A percentile compares a stretch with the other conserved stretches of the same genome.
Conservation (phyloP, 306 rosid genomes). For the Glycyrrhiza uralensis region DNA sequence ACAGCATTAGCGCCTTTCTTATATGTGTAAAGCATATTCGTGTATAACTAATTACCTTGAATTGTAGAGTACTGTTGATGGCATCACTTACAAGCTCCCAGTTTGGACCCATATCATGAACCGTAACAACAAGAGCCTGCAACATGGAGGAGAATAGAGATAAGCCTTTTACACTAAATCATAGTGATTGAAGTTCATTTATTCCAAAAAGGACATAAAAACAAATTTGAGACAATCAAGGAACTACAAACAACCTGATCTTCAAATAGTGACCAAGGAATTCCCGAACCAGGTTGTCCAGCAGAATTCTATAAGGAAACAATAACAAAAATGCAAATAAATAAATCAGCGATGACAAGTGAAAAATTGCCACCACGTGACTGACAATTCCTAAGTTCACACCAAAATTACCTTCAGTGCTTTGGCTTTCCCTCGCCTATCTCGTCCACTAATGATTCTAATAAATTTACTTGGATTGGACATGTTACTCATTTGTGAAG, state of each 20-base stretch:
- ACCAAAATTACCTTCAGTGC: constrained; percentile 63
- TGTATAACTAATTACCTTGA: constrained; percentile 63
- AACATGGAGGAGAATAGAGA: constrained; percentile 18
- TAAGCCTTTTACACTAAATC: constrained; percentile 6
- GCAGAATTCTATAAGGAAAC: constrained; percentile 50
- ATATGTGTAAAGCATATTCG: neutral
- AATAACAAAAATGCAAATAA: neutral
- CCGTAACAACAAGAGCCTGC: constrained; percentile 96
- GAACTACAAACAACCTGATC: constrained; percentile 73
- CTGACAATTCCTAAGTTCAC: constrained; percentile 8
- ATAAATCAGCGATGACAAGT: neutral
- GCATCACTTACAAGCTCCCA: constrained; percentile 99
- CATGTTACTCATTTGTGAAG: constrained; percentile 93
- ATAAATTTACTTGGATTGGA: constrained; percentile 78
- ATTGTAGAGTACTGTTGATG: constrained; percentile 79
- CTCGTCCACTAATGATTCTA: constrained; percentile 85
- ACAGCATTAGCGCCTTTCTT: neutral
- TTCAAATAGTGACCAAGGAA: constrained; percentile 89
- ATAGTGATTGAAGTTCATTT: neutral
- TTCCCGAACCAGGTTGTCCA: constrained; percentile 81
- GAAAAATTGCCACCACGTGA: constrained; percentile 12
- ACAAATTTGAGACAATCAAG: neutral
- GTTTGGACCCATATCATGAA: constrained; percentile 98
- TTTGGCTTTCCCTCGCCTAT: constrained; percentile 77
- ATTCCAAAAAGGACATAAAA: constrained; percentile 1